Base-by-base conservation (phyloP, 352 stramenopile genomes). In the Thalassiosira delicatula region DNA sequence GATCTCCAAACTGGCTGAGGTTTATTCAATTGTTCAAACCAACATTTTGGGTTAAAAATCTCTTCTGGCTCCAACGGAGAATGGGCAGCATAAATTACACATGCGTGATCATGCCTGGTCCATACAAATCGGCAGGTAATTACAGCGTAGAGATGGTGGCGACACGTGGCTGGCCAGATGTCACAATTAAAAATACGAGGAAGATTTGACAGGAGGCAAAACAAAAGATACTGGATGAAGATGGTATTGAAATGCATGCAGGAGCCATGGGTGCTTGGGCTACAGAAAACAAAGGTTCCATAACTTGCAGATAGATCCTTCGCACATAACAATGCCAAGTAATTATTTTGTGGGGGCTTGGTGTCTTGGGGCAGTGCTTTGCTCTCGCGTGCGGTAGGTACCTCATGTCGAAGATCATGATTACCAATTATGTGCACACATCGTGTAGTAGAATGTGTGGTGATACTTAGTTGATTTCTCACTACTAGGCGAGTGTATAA, bases 161-260 rank as follows among this genome's bases (percentile, higher is more conserved):
- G n/a, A 83, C 70, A 42, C 94, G 90, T 77, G 91, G 90, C 21
- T 95, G 89, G 87, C 90, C 87, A 54, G 54, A 62, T 1, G 83
- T 90, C 68, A 78, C 85, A 19, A 57, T 92, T 40, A 37, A 82
- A 61, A 88, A 86, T 69, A 76, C 84, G 9, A 77, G 79, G n/a
- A 82, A 54, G 35, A 81, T 86, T 68, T 59, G 75, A 37, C 23
- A 67, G 40, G 49, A 77, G 40, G 80, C 88, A 7, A 76, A 88
- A 70, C 21, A 68, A 2, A 85, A 73, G 54, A 83, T 89, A 54
- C 80, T 80, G 27, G 76, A 61, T 11, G 54, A 66, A 89, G 9
- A 92, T 94, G 72, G 93, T 96, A 32, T 61, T 98, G 7, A 72
- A 98, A 54, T 95, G 97, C 63, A 99, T 99, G 98, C 95, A 99